Conservation (phyloP, 2,329 filamentous ascomycete species). For the Calonectria henricotiae region DNA sequence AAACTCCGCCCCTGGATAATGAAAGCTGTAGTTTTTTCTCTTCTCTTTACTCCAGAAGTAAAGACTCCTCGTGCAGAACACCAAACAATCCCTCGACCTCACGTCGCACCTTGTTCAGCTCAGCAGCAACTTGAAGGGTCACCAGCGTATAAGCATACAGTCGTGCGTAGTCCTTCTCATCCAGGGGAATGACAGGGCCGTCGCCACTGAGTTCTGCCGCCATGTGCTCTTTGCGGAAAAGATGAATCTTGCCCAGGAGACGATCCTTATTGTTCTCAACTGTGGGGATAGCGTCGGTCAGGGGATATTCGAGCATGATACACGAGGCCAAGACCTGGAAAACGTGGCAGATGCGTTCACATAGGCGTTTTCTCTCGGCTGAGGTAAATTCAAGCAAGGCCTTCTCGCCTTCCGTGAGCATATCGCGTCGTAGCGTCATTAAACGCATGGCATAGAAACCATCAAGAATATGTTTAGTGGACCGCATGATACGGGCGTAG, state of each 20-base stretch:
- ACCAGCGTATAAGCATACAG: conserved; percentile 91
- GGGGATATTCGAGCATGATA: conserved; percentile 93
- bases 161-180: conserved; percentile 89
- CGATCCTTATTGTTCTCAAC: conserved; percentile 86
- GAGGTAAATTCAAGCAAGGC: conserved; percentile 85
- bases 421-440: conserved; percentile 85
- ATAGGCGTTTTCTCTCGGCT: conserved; percentile 85
- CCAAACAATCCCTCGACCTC: conserved; percentile 78
- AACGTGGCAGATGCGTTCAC: conserved; percentile 91
- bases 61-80: conserved; percentile 73
- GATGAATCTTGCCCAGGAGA: conserved; percentile 88
- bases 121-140: conserved; percentile 77
- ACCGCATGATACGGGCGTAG: conserved; percentile 82
- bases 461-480: conserved; percentile 89
- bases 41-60: conserved; percentile 68
- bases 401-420: conserved; percentile 84
- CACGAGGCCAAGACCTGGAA: conserved; percentile 90
- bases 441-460: conserved; percentile 98
- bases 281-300: conserved; percentile 90
- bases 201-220: conserved; percentile 52
- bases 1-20: conserved; percentile 20
- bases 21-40: conserved; percentile 33
- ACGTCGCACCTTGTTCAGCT: conserved; percentile 73
- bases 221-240: conserved; percentile 82
- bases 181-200: conserved; percentile 61